Percentiles rank a stretch among this genome's conserved stretches.
These are phyloP conservation scores for Canavalia ensiformis DNA, from an alignment of 306 rosid genomes.

Conservation along the genomic window DNA sequence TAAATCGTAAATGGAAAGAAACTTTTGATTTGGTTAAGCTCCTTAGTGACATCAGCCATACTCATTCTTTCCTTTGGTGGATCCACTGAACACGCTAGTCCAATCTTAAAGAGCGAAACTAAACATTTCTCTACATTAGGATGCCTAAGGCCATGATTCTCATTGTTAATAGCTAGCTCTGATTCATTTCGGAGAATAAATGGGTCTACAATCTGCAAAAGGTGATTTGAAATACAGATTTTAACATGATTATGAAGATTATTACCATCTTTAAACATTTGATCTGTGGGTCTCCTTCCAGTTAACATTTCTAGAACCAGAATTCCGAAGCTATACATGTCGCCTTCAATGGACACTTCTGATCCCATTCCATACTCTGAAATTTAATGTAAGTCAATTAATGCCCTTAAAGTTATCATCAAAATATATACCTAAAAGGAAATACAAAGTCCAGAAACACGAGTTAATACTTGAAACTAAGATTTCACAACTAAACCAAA, in stretches of 20 bases:
- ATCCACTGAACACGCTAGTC: conserved; percentile 44
- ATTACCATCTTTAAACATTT: conserved; percentile 47
- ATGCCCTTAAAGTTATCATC: too few relatives aligned
- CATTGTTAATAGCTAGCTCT: background rate
- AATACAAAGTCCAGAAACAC: too few relatives aligned
- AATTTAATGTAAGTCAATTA: background rate
- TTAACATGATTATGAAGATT: conserved; percentile 44
- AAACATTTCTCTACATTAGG: conserved; percentile 20
- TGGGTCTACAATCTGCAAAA: conserved; percentile 39
- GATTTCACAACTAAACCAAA: too few relatives aligned
- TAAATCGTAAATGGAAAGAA: background rate
- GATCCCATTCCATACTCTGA: conserved; percentile 52
- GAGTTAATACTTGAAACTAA: too few relatives aligned
- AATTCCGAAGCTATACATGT: conserved; percentile 56
- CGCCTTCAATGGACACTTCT: conserved; percentile 45
- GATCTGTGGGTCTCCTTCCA: conserved; percentile 48
- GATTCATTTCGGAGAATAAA: background rate
- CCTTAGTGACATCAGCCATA: conserved; percentile 35
- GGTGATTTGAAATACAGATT: conserved; percentile 33
- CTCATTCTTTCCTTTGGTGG: conserved; percentile 47
- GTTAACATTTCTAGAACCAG: conserved; percentile 54
- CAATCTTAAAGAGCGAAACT: conserved; percentile 40
- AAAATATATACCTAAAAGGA: background rate
- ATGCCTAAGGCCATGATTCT: background rate
- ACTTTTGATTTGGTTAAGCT: conserved; percentile 27